These are phyloP conservation scores for Thalassiosira hispida DNA, from an alignment of 352 stramenopile genomes.

Conservation along the genomic window DNA sequence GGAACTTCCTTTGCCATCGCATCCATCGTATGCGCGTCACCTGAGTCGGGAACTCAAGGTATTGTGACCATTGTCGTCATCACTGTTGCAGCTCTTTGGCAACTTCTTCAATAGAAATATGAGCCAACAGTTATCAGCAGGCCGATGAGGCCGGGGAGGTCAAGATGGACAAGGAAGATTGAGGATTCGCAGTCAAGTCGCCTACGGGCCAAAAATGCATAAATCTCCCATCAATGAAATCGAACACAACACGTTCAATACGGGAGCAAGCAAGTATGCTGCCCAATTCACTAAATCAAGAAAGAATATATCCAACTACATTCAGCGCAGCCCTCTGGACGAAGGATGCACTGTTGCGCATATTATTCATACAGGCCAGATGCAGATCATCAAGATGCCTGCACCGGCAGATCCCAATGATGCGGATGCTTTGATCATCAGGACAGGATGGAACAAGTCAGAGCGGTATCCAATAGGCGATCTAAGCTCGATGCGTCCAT, in stretches of 20 bases:
- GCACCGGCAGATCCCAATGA: neutral
- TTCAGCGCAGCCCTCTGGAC: neutral
- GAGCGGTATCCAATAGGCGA: neutral
- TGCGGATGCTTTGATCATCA: neutral
- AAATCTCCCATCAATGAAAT: too few relatives aligned
- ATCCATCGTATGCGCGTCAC: too few relatives aligned
- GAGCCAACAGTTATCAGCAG: too few relatives aligned
- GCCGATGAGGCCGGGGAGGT: too few relatives aligned
- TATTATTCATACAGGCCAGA: neutral
- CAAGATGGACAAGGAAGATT: too few relatives aligned
- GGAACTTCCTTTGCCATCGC: too few relatives aligned
- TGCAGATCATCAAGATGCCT: constrained; percentile 10
- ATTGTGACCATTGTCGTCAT: too few relatives aligned
- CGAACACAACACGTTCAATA: too few relatives aligned
- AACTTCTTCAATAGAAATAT: too few relatives aligned
- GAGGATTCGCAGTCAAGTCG: too few relatives aligned
- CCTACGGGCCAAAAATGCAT: neutral
- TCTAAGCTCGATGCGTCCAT: neutral
- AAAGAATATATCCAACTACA: neutral
- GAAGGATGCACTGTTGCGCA: neutral
- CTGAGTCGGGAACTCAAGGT: too few relatives aligned
- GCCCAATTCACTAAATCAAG: neutral
- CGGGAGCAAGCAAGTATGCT: neutral
- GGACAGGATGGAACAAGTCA: neutral
- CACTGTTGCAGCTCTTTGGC: too few relatives aligned